Evolutionary conservation across 2,329 filamentous ascomycete species (phyloP).

Genomic region (Fusarium equiseti): DNA sequence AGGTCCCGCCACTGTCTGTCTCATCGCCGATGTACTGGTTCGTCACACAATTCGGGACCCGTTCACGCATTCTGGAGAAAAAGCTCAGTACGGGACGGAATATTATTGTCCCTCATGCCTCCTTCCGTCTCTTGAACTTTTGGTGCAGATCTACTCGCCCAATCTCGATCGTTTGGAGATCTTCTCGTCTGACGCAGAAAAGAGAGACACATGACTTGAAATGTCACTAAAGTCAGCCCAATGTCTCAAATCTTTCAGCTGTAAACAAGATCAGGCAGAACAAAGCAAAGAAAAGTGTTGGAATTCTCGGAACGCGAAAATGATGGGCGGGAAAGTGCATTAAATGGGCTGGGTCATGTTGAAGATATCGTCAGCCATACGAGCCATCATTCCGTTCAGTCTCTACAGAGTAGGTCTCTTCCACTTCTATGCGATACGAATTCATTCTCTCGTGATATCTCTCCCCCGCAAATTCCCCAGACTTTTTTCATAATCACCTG

Average conservation of each 20-base stretch:
- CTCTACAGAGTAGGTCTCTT: background rate
- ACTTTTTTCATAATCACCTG: slow-evolving; percentile 37
- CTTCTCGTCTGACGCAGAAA: slow-evolving; percentile 1
- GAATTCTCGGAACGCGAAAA: background rate
- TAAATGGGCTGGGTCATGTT: slow-evolving; percentile 4
- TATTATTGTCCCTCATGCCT: slow-evolving; percentile 1
- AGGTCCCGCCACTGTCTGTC: background rate
- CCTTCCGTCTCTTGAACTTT: background rate
- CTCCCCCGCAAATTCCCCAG: slow-evolving; percentile 43
- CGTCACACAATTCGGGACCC: background rate
- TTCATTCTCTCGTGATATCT: background rate
- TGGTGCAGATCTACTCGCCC: slow-evolving; percentile 16
- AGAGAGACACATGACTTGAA: slow-evolving; percentile 12
- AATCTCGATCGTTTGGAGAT: slow-evolving; percentile 39
- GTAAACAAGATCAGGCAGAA: background rate
- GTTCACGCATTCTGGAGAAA: background rate
- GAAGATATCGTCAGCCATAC: slow-evolving; percentile 19
- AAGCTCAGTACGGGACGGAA: slow-evolving; percentile 6
- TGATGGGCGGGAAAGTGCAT: slow-evolving; percentile 16
- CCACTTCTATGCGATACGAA: background rate
- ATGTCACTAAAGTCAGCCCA: slow-evolving; percentile 16
- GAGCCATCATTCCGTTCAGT: background rate
- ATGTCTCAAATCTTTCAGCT: slow-evolving; percentile 27
- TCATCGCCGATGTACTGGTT: background rate
- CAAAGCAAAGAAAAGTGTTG: background rate